Percentiles rank a stretch among this genome's conserved stretches.
phyloP scores from a whole-genome alignment of 2,329 filamentous ascomycete species.

The Colletotrichum gigasporum region DNA sequence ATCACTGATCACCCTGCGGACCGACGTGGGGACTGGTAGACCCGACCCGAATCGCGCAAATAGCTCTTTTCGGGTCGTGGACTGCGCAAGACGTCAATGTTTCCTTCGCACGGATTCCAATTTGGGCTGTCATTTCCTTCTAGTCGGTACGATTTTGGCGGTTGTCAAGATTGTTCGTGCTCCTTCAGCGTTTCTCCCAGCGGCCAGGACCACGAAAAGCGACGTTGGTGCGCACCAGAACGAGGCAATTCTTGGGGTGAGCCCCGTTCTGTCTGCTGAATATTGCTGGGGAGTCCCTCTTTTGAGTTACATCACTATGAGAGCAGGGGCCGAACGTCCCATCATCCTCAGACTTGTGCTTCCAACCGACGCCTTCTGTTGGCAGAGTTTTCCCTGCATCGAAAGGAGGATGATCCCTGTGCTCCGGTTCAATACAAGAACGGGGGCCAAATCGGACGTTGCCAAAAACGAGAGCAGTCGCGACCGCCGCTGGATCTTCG shows the following conservation, averaged over 20 bases:
- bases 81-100: background rate
- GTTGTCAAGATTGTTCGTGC: no score
- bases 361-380: background rate
- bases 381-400: slow-evolving; percentile 1
- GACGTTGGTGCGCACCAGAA: background rate
- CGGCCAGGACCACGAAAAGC: background rate
- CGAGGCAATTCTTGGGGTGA: background rate
- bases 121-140: background rate
- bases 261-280: background rate
- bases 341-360: background rate
- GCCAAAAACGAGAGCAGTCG: slow-evolving; percentile 1
- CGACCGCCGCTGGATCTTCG: slow-evolving; percentile 8
- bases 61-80: background rate
- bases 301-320: slow-evolving; percentile 6
- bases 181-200: background rate
- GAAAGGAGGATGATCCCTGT: slow-evolving; percentile 12
- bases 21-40: background rate
- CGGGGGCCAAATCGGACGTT: slow-evolving; percentile 24
- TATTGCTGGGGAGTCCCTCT: slow-evolving; percentile 7
- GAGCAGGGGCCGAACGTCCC: background rate
- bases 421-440: background rate
- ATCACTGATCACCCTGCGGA: slow-evolving; percentile 10
- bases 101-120: background rate
- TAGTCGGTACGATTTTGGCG: background rate
- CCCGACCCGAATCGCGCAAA: slow-evolving; percentile 9